Evolutionary conservation across 345 rosid genomes (phyloP).

Genomic region (Eucalyptus curtisii): DNA sequence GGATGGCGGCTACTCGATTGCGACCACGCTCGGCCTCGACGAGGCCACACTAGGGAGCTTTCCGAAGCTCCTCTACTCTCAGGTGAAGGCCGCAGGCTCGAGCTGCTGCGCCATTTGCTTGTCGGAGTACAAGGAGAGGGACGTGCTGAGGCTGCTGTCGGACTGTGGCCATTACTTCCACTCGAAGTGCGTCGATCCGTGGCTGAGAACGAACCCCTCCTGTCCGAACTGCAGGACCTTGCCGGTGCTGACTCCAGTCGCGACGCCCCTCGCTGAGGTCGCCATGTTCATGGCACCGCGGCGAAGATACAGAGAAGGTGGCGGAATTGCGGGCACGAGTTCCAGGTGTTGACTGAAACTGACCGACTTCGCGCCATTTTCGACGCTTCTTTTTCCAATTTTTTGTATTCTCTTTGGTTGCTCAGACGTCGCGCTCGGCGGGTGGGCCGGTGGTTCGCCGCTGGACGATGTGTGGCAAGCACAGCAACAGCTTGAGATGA

Average conservation of each 20-base stretch:
- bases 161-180: neutral
- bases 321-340: neutral
- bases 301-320: neutral
- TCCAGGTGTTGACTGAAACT: neutral
- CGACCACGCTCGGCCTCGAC: neutral
- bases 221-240: slow-evolving; percentile 9
- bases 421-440: neutral
- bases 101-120: neutral
- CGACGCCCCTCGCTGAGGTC: neutral
- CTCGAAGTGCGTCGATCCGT: neutral
- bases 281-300: neutral
- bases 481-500: neutral
- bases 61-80: neutral
- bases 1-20: neutral
- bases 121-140: neutral
- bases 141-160: neutral
- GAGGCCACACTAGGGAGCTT: neutral
- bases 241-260: neutral
- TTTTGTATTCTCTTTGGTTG: neutral
- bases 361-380: neutral
- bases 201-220: neutral
- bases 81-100: neutral
- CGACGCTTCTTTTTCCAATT: neutral
- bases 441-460: neutral
- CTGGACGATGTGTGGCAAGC: no score